Evolutionary conservation across 331 rosid genomes (phyloP).

Genomic region (Malus hybrid): DNA sequence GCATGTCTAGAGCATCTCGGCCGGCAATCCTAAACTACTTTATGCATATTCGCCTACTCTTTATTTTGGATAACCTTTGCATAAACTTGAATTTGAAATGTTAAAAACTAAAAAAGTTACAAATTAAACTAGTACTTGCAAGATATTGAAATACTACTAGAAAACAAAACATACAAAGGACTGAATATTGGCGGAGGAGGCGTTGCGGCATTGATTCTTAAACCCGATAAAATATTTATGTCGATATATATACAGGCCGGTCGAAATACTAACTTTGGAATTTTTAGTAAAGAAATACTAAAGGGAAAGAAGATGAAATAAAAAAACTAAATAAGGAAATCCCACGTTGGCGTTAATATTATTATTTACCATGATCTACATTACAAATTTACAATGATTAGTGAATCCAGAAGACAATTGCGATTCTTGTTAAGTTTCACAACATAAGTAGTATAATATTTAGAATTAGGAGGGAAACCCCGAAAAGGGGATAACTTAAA

Average conservation of each 20-base stretch:
- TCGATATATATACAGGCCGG: background rate
- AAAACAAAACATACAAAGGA: background rate
- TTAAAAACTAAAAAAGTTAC: background rate
- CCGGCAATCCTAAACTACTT: too few species aligned
- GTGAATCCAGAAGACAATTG: background rate
- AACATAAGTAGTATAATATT: background rate
- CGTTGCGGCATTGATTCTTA: background rate
- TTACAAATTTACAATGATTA: background rate
- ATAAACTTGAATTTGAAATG: background rate
- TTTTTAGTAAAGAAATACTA: background rate
- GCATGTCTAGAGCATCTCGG: too few species aligned
- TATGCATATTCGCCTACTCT: background rate
- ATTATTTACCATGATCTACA: background rate
- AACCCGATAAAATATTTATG: background rate
- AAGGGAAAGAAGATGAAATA: background rate
- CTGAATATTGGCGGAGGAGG: background rate
- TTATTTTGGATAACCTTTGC: background rate
- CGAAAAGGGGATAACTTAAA: background rate
- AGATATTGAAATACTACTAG: too few species aligned
- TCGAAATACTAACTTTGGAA: background rate
- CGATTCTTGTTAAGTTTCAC: background rate
- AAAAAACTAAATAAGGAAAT: background rate
- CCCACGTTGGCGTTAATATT: background rate
- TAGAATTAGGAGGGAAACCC: background rate
- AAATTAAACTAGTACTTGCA: background rate